Evolutionary conservation across 441 rosid species (phyloP).

Genomic region (Corymbia citriodora): DNA sequence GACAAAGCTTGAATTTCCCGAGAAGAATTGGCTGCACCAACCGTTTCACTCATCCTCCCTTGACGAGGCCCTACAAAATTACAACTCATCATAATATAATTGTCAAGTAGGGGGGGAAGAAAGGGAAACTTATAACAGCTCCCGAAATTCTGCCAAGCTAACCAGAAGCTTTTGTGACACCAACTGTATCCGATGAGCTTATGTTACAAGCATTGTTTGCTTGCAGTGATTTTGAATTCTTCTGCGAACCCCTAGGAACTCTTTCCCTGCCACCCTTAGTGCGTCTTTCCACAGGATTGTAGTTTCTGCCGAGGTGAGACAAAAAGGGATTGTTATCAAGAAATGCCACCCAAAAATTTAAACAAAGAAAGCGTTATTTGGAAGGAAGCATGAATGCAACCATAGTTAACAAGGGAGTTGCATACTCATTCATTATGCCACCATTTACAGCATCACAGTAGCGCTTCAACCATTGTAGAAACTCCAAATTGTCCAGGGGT

Average conservation of each 20-base stretch:
- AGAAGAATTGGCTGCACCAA: conserved; percentile 36
- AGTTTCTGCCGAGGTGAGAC: conserved; percentile 45
- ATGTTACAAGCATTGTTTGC: conserved; percentile 48
- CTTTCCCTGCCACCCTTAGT: conserved; percentile 75
- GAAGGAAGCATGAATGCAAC: neutral
- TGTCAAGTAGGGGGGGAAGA: neutral
- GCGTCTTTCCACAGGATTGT: conserved; percentile 91
- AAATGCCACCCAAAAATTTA: neutral
- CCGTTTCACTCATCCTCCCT: conserved; percentile 26
- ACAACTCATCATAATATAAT: neutral
- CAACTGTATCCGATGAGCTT: conserved; percentile 27
- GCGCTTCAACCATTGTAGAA: conserved; percentile 94
- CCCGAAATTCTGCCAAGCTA: neutral
- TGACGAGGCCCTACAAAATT: conserved; percentile 49
- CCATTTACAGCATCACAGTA: conserved; percentile 97
- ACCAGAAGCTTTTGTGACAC: conserved; percentile 31
- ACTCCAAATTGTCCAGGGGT: conserved; percentile 97
- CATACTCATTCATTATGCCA: conserved; percentile 95
- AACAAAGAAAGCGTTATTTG: neutral
- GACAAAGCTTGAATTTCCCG: conserved; percentile 58
- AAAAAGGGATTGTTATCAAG: neutral
- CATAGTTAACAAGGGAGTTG: neutral
- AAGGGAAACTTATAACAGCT: neutral
- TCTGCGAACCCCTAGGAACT: conserved; percentile 39
- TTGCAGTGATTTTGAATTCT: conserved; percentile 78